Conservation (phyloP, 2,329 filamentous ascomycete species). For the Neofusicoccum cordaticola region DNA sequence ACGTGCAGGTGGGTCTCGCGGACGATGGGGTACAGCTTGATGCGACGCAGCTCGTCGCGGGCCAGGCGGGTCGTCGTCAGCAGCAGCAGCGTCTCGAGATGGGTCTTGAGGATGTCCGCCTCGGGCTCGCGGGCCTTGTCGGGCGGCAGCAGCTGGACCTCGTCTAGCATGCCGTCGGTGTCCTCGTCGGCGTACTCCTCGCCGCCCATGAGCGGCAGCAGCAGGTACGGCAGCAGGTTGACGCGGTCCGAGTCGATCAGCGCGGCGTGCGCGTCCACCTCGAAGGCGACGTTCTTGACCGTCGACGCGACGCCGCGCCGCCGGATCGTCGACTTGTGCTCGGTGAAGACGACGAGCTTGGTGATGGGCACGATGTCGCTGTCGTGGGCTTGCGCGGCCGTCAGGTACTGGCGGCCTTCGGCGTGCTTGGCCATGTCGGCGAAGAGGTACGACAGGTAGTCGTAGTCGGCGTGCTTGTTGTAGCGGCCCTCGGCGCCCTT, state of each 20-base stretch:
- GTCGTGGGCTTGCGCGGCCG: slow-evolving; percentile 72
- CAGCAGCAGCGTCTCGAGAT: slow-evolving; percentile 83
- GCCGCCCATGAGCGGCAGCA: slow-evolving; percentile 81
- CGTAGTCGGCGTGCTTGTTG: slow-evolving; percentile 82
- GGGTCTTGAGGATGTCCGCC: slow-evolving; percentile 72
- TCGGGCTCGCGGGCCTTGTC: slow-evolving; percentile 86
- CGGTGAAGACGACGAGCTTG: slow-evolving; percentile 92
- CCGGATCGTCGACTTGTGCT: slow-evolving; percentile 78
- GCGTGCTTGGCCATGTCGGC: slow-evolving; percentile 82
- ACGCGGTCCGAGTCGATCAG: slow-evolving; percentile 70
- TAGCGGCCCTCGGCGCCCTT: slow-evolving; percentile 80
- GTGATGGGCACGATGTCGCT: slow-evolving; percentile 75
- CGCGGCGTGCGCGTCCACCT: slow-evolving; percentile 66
- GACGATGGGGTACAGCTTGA: slow-evolving; percentile 86
- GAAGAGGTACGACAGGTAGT: slow-evolving; percentile 92
- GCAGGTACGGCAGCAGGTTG: slow-evolving; percentile 81
- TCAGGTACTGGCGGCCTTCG: slow-evolving; percentile 72
- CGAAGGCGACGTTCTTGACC: slow-evolving; percentile 91
- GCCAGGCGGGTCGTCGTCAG: slow-evolving; percentile 75
- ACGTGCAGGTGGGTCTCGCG: slow-evolving; percentile 79
- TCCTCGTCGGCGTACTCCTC: slow-evolving; percentile 91
- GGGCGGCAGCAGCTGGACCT: slow-evolving; percentile 82
- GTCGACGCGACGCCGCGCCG: slow-evolving; percentile 93
- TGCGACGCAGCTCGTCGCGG: slow-evolving; percentile 68
- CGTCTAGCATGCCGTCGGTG: slow-evolving; percentile 78